Conservation (phyloP, 2,329 filamentous ascomycete genomes). For the Triangularia setosa region DNA sequence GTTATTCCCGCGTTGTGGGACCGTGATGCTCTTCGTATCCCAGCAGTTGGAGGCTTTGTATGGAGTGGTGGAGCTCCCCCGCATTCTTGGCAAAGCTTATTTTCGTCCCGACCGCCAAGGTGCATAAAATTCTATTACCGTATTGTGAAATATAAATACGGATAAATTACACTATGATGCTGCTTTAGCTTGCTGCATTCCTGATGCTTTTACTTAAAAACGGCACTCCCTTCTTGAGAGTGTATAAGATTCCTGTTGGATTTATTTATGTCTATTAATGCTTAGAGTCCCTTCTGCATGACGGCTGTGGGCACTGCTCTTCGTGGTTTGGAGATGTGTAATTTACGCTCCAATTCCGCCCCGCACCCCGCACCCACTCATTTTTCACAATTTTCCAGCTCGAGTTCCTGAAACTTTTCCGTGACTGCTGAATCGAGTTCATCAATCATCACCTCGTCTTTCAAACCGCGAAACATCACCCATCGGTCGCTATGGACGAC, state of each 20-base stretch:
- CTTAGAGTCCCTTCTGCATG: too few species aligned
- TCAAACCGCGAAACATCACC: background rate
- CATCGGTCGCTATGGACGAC: background rate
- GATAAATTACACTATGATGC: background rate
- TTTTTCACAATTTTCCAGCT: slow-evolving; percentile 8
- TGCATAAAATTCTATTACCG: background rate
- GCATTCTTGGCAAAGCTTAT: slow-evolving; percentile 15
- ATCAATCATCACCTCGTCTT: background rate
- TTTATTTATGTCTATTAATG: too few species aligned
- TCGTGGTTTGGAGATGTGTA: background rate
- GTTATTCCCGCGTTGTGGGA: background rate
- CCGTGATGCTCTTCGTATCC: background rate
- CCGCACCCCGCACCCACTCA: background rate
- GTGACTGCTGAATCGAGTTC: background rate
- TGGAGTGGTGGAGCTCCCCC: background rate
- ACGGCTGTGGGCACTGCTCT: too few species aligned
- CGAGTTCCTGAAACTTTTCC: background rate
- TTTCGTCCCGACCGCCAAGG: background rate
- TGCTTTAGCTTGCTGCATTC: too few species aligned
- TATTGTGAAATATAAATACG: background rate
- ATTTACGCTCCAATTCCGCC: background rate
- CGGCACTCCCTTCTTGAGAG: too few species aligned
- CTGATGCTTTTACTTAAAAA: too few species aligned
- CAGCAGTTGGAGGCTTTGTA: background rate
- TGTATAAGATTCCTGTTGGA: too few species aligned